Evolutionary conservation across 768 basidiomycete genomes (phyloP).

Genomic region (Mrakia blollopis): DNA sequence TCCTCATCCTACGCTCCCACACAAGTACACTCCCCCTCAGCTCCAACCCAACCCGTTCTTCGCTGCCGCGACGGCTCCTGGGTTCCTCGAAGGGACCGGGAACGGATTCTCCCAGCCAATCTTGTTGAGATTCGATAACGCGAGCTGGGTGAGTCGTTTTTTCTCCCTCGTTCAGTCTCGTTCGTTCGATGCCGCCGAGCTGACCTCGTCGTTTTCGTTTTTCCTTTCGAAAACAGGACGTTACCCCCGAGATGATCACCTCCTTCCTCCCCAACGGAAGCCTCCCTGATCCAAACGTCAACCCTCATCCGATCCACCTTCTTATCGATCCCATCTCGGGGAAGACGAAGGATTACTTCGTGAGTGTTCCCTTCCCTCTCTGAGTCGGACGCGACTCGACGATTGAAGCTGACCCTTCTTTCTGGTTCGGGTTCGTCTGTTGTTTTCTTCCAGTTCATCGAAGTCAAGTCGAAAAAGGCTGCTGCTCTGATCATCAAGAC

Average conservation of each 20-base stretch:
- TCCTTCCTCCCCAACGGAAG: constrained; percentile 19
- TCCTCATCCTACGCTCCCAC: not conserved
- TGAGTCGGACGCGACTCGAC: not conserved
- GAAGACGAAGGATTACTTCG: constrained; percentile 33
- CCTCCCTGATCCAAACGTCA: not conserved
- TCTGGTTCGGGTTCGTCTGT: not conserved
- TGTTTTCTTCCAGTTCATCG: constrained; percentile 27
- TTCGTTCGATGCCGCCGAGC: not conserved
- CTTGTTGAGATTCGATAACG: constrained; percentile 30
- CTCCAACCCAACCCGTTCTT: not conserved
- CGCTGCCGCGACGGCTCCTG: not conserved
- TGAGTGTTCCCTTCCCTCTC: constrained; percentile 6
- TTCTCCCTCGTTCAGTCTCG: not conserved
- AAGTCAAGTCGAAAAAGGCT: constrained; percentile 28
- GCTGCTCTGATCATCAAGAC: constrained; percentile 28
- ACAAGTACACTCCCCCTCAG: not conserved
- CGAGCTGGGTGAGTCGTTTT: constrained; percentile 22
- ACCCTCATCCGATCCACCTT: constrained; percentile 32
- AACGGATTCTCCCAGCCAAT: not conserved
- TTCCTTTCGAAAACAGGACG: constrained; percentile 12
- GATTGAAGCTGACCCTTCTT: not conserved
- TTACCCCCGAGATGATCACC: constrained; percentile 31
- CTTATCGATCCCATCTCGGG: constrained; percentile 29
- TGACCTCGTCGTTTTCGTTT: not conserved
- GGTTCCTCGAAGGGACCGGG: not conserved